These are phyloP conservation scores for Pyracantha coccinea DNA, from an alignment of 331 rosid species.

Conservation along the genomic window DNA sequence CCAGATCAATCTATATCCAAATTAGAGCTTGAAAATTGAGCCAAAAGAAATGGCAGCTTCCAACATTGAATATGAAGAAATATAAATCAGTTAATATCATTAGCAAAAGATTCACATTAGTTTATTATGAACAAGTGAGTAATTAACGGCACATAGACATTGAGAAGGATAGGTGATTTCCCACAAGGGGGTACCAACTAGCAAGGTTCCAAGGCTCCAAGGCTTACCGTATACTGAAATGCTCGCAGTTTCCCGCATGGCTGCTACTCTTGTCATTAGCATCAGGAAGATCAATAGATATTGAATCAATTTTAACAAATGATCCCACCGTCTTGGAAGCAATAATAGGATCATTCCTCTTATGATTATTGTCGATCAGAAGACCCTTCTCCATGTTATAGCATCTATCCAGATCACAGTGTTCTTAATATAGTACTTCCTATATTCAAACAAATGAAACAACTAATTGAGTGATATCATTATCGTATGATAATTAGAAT, in stretches of 20 bases:
- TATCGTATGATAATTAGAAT: slow-evolving; percentile 13
- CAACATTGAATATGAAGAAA: not conserved
- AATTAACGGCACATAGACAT: not conserved
- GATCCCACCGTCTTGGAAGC: slow-evolving; percentile 51
- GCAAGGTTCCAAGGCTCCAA: slow-evolving; percentile 8
- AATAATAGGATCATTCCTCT: slow-evolving; percentile 22
- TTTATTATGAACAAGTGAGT: not conserved
- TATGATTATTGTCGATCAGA: slow-evolving; percentile 25
- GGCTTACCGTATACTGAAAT: slow-evolving; percentile 89
- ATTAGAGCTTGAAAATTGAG: not conserved
- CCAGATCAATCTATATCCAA: not conserved
- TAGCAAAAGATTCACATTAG: not conserved
- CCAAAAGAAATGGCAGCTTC: no score
- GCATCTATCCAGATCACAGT: slow-evolving; percentile 19
- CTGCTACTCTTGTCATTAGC: slow-evolving; percentile 30
- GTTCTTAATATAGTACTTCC: slow-evolving; percentile 14
- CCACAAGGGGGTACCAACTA: not conserved
- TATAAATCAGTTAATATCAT: not conserved
- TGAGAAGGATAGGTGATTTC: not conserved
- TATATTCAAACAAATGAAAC: slow-evolving; percentile 14
- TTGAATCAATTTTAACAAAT: slow-evolving; percentile 65
- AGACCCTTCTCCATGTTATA: slow-evolving; percentile 31
- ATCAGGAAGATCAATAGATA: slow-evolving; percentile 69
- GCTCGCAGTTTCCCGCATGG: slow-evolving; percentile 61
- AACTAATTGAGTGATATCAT: slow-evolving; percentile 9